Conservation (phyloP, 2,329 filamentous ascomycete species). For the Magnaporthales sp. region DNA sequence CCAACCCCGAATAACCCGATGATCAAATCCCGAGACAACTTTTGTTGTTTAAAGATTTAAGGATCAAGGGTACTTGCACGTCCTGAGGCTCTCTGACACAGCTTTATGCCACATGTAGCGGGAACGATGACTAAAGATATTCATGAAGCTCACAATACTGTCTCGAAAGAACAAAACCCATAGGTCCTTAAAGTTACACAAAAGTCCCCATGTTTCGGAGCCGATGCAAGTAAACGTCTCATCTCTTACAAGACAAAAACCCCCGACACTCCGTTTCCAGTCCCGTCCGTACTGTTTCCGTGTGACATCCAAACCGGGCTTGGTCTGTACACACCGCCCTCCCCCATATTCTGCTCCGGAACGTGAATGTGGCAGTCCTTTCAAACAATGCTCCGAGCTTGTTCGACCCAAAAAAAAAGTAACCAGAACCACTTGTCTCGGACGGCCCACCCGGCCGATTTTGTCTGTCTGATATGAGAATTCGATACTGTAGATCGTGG, state of each 20-base stretch:
- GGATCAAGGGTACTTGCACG: background rate
- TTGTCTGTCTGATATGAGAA: background rate
- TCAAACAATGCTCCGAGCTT: too few species aligned
- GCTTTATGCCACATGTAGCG: too few species aligned
- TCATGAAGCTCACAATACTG: background rate
- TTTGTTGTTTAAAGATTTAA: background rate
- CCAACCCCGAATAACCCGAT: background rate
- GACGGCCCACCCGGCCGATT: background rate
- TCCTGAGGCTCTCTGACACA: background rate
- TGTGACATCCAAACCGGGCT: background rate
- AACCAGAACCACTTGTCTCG: background rate
- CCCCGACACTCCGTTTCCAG: background rate
- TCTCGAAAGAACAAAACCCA: background rate
- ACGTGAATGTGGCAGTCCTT: background rate
- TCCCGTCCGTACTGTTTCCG: background rate
- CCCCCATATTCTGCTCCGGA: too few species aligned
- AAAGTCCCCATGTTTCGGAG: background rate
- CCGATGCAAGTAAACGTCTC: background rate
- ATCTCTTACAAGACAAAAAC: background rate
- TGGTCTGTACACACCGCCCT: background rate
- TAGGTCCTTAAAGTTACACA: background rate
- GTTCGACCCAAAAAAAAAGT: background rate
- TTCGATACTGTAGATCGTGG: background rate
- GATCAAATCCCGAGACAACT: background rate
- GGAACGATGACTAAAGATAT: too few species aligned